Conservation (phyloP, 805 yeast genomes). For the Metschnikowia noctiluminum region DNA sequence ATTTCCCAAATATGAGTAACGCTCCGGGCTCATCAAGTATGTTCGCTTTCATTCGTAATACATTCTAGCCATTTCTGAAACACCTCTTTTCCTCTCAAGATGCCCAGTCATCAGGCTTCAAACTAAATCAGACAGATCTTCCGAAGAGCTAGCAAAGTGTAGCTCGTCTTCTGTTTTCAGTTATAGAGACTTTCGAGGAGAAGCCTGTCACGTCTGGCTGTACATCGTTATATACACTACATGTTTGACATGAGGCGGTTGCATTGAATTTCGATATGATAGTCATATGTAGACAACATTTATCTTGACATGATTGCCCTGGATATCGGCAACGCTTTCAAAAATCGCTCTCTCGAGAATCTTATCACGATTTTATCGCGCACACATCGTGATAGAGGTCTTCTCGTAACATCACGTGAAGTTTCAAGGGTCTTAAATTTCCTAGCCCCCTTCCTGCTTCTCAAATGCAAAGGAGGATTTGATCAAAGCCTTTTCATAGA, state of each 20-base stretch:
- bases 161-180: no score
- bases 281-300: not conserved
- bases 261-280: not conserved
- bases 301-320: not conserved
- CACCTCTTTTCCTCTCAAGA: not conserved
- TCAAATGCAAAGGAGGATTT: conserved; percentile 51
- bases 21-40: no score
- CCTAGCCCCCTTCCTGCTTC: conserved; percentile 51
- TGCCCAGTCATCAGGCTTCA: no score
- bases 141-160: no score
- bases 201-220: no score
- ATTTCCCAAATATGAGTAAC: no score
- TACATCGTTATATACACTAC: no score
- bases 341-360: conserved; percentile 18
- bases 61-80: no score
- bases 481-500: conserved; percentile 14
- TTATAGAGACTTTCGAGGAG: no score
- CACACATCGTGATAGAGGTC: conserved; percentile 24
- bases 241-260: no score
- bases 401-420: conserved; percentile 40
- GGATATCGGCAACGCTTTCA: conserved; percentile 13
- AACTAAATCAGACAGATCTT: no score
- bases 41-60: no score
- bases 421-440: conserved; percentile 50
- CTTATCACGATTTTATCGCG: conserved; percentile 22